phyloP scores from a whole-genome alignment of 306 rosid species.

The Quercus wislizeni region DNA sequence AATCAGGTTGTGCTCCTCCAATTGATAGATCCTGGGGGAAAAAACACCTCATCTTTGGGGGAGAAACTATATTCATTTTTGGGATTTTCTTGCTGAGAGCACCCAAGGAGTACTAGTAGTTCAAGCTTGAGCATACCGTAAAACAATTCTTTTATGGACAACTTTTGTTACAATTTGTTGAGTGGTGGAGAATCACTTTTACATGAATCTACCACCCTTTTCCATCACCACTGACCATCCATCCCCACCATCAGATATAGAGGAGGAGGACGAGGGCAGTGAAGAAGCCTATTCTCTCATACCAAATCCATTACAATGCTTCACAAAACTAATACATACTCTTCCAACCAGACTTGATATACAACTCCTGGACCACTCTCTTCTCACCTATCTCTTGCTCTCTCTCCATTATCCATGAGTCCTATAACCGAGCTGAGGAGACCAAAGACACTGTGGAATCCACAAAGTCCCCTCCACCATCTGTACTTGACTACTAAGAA shows the following conservation, averaged over 20 bases:
- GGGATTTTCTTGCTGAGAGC: too few relatives aligned
- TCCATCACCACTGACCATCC: slow-evolving; percentile 1
- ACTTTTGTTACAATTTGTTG: too few relatives aligned
- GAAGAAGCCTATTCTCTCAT: slow-evolving; percentile 4
- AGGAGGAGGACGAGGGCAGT: neutral
- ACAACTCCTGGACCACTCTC: slow-evolving; percentile 35
- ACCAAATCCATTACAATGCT: slow-evolving; percentile 39
- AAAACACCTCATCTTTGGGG: too few relatives aligned
- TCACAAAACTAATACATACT: slow-evolving; percentile 30
- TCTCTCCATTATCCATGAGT: slow-evolving; percentile 37
- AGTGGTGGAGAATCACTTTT: too few relatives aligned
- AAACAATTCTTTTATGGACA: too few relatives aligned
- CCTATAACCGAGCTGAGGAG: slow-evolving; percentile 46
- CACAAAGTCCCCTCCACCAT: slow-evolving; percentile 29
- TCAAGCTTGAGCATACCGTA: too few relatives aligned
- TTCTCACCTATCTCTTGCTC: slow-evolving; percentile 38
- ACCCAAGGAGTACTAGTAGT: too few relatives aligned
- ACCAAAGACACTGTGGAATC: slow-evolving; percentile 34
- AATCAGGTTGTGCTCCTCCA: too few relatives aligned
- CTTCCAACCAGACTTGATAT: slow-evolving; percentile 49
- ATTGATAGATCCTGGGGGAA: too few relatives aligned
- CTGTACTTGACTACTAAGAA: neutral
- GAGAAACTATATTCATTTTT: too few relatives aligned
- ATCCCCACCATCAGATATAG: slow-evolving; percentile 21
- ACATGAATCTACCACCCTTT: too few relatives aligned